Evolutionary conservation across 345 rosid species (phyloP).

Genomic region (Aethionema arabicum): DNA sequence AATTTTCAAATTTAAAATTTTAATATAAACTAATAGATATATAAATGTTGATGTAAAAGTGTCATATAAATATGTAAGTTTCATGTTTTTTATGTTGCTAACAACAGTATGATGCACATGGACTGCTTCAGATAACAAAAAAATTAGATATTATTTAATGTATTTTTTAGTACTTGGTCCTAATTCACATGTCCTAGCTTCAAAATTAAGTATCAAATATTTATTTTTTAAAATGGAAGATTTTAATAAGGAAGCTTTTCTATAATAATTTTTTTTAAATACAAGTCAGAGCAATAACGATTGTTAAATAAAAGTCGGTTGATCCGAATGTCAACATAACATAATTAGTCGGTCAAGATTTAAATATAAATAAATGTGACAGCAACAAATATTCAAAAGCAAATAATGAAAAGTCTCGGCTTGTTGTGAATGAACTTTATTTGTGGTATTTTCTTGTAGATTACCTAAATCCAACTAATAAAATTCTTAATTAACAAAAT

Average conservation of each 20-base stretch:
- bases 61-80: too few species aligned
- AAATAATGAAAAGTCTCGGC: neutral
- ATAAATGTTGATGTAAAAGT: too few species aligned
- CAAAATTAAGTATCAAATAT: conserved; percentile 13
- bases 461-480: conserved; percentile 25
- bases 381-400: neutral
- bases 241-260: neutral
- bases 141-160: too few species aligned
- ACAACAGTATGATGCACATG: too few species aligned
- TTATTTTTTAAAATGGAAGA: neutral
- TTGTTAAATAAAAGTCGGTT: conserved; percentile 7
- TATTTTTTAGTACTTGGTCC: neutral
- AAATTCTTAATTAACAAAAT: neutral
- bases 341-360: conserved; percentile 23
- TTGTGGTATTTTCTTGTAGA: too few species aligned
- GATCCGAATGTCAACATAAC: conserved; percentile 16
- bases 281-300: conserved; percentile 13
- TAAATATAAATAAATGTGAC: conserved; percentile 20
- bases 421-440: conserved; percentile 18
- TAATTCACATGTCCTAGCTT: conserved; percentile 9
- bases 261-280: neutral
- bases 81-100: too few species aligned
- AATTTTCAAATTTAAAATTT: too few species aligned
- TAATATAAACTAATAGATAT: too few species aligned
- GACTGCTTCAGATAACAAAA: too few species aligned